These are phyloP conservation scores for Seminavis robusta DNA, from an alignment of 108 stramenopile genomes.

Conservation along the genomic window DNA sequence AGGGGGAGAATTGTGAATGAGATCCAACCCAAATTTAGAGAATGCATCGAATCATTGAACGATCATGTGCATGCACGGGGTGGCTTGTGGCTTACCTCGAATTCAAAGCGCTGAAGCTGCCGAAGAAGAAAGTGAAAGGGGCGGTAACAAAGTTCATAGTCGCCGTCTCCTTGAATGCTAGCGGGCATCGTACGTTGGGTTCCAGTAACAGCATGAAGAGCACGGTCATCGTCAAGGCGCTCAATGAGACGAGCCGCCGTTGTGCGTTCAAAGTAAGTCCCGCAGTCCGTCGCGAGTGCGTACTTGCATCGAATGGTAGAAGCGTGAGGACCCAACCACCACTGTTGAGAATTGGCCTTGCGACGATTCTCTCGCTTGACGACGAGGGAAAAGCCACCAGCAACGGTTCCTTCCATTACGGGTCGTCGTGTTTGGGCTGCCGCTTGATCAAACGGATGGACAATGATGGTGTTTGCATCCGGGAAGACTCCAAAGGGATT, in stretches of 20 bases:
- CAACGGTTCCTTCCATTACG: background rate
- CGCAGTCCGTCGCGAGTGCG: constrained; percentile 12
- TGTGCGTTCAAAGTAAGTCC: constrained; percentile 3
- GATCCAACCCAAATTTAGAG: no score
- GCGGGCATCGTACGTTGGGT: constrained; percentile 4
- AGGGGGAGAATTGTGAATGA: no score
- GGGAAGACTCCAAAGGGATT: constrained; percentile 2
- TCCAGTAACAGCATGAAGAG: constrained; percentile 5
- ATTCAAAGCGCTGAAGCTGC: constrained; percentile 7
- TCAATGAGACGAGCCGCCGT: background rate
- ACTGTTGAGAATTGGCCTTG: constrained; percentile 10
- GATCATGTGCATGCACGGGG: no score
- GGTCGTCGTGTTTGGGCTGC: background rate
- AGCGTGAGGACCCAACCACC: constrained; percentile 7
- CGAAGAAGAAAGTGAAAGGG: constrained; percentile 3
- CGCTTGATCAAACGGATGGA: background rate
- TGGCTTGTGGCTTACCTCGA: constrained; percentile 9
- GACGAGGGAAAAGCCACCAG: constrained; percentile 1
- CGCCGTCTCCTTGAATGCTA: constrained; percentile 7
- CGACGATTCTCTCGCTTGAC: constrained; percentile 8
- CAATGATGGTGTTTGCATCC: background rate
- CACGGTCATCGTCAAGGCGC: background rate
- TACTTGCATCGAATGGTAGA: background rate
- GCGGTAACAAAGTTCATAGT: background rate
- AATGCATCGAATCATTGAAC: no score